Evolutionary conservation across 768 basidiomycete genomes (phyloP), one percentile per base, ranked within the genome.

Genomic region (Collybiopsis luxurians): DNA sequence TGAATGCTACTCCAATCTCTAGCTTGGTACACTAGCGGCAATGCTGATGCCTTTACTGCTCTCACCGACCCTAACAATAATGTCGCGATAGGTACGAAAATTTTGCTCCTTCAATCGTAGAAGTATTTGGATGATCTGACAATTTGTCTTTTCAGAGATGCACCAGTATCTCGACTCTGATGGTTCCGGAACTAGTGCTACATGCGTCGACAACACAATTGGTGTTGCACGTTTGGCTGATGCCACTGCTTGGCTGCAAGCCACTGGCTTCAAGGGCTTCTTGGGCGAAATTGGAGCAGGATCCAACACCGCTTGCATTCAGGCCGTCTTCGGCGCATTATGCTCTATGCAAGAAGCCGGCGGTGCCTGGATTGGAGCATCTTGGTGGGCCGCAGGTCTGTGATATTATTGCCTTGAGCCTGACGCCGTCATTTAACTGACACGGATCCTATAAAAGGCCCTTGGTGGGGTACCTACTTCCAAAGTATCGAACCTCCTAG

Each of bases 161-260:
- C 84, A 87, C 67, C 83, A 86, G 66, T 87, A 87, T 73, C 83
- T 87, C 61, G 84, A 86, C 68, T 79, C 77, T 34, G 84, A 87
- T 63, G 78, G 81, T 60, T 84, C 82, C 19, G 83, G 82, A 50
- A 85, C 84, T 7, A 75, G 67, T 46, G 64, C 64, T 1, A 75
- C 69, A 24, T 87, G 85, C 64, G 84, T 86, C 36, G 82, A 79
- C 9, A 71, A 77, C 17, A 84, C 81, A 27, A 84, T 86, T 63
- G 84, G 84, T 55, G 76, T 75, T 19, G 79, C 83, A 61, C 82
- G 84, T 61, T 68, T 86, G 39, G 71, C 76, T 28, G 77, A 65
- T 31, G 85, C 85, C 9, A 85, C 85, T 2, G 61, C 67, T 17
- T 85, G 85, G 85, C 77, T 86, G 59, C 67, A 85, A 73, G 66